Base-by-base conservation (phyloP, 768 basidiomycete species). In the Sistotremastrum suecicum region DNA sequence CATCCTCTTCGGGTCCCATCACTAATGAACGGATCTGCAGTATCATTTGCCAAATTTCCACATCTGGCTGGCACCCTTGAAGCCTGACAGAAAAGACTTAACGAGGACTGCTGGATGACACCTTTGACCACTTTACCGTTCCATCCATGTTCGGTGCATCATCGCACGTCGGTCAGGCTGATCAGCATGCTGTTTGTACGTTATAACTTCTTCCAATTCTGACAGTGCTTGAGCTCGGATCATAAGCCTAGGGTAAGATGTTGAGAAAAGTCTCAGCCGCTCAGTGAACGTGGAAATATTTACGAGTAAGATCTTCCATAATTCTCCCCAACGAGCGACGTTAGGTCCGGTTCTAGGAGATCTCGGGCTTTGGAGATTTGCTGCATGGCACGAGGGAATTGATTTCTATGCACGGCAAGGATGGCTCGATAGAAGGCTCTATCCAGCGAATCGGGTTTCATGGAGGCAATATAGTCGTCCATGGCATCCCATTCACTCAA, bases 181-280 rank as follows among this genome's bases (percentile, higher is more conserved):
- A 60, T 98, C 94, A 20, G 82, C 83, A 52, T 80, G 80, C 60
- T 94, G 85, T 62, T 98, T 98, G 67, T 91, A 98, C 37, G 78
- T 67, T 49, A 99, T 95, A 54, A 98, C 95, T 58, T 99, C 95
- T 57, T 99, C 95, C 5, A 99, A 70, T 58, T 99, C 95, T 1
- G 94, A 91, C 9, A 99, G 71, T 88, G 97, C 94, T 63, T 99
- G 95, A 1, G 95, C 91, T 7, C 95, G 84, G 46, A 99, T 92
- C 71, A 98, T 83, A 33, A 86, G 83, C 57, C 91, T 97, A 51
- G 3, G 46, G 41, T 10, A 54, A 39, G 3, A 38, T 45, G 36
- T 42, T 54, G 11, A 56, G 52, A 9, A 20, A 40, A 10, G 12
- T 32, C 11, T 37, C 30, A 38, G 28, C 5, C 3, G 50, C 34